Evolutionary conservation across 805 yeast genomes (phyloP).

Genomic region (Saccharomycopsis fodiens): DNA sequence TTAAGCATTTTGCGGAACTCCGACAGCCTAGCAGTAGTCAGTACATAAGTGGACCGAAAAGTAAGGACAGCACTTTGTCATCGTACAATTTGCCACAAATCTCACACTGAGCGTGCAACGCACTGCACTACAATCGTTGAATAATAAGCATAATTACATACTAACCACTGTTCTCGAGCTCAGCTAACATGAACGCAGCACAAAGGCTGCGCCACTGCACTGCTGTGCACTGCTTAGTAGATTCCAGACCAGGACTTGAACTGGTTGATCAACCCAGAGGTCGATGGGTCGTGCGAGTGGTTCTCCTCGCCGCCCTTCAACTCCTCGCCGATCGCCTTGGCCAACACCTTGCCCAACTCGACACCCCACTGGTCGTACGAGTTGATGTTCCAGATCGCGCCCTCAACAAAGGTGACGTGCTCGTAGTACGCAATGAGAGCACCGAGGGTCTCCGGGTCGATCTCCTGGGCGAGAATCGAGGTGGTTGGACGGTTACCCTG

Average conservation of each 20-base stretch:
- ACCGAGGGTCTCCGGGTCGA: conserved; percentile 95
- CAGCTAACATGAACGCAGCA: neutral
- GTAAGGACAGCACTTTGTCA: no score
- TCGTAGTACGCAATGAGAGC: conserved; percentile 97
- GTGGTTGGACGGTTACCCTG: conserved; percentile 99
- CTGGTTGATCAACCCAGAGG: conserved; percentile 89
- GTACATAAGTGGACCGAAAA: no score
- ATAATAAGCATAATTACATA: neutral
- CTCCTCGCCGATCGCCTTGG: conserved; percentile 90
- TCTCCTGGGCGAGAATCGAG: conserved; percentile 88
- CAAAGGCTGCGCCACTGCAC: no score
- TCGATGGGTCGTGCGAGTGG: conserved; percentile 77
- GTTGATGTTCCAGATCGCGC: conserved; percentile 99
- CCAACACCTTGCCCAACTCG: conserved; percentile 95
- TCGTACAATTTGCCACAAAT: no score
- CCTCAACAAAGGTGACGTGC: conserved; percentile 94
- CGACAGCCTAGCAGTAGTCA: no score
- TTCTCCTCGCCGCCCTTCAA: conserved; percentile 55
- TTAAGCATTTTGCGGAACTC: no score
- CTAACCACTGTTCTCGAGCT: no score
- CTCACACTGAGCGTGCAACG: no score
- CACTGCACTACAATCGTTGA: no score
- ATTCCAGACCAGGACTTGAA: conserved; percentile 74
- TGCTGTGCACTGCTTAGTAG: conserved; percentile 23
- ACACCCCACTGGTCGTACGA: conserved; percentile 99